Base-by-base conservation (phyloP, 78 protist species). In the Dictyostelium purpureum region DNA sequence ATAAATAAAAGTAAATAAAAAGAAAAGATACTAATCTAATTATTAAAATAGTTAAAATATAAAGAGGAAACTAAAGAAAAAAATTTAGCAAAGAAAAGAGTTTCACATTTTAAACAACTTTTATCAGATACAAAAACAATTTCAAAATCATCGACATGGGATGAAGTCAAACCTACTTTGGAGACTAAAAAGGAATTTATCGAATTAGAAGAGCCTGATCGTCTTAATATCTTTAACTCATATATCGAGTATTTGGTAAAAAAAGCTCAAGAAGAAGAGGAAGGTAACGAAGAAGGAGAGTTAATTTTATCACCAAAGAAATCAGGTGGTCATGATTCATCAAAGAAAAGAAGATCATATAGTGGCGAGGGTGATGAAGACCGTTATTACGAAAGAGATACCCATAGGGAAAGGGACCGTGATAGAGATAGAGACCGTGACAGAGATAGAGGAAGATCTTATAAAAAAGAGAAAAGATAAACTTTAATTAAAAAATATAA, bases 211-310 rank as follows among this genome's bases (percentile, higher is more conserved):
- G 90, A 67, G 11, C 57, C 18, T 14, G 90, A 83, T 37, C 24
- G 73, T 16, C 54, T 45, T 28, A 54, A 47, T 26, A 67, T 83
- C 16, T 83, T 83, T 66, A 52, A 51, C 12, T 33, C 37, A 5
- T 83, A 71, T 49, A 54, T 83, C 0, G 90, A 83, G 6, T 83
- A 42, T 57, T n/a, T 83, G 12, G 38, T 74, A 2, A 35, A 66
- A 33, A 63, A 63, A 33, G 47, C 76, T n/a, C 10, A 56, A 18
- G 79, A 45, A 14, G 79, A 73, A 28, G 90, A 83, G 35, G 90
- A 83, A 47, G 61, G 79, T 16, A 76, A 81, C 24, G 90, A 83
- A 70, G 90, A 83, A 59, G 90, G 90, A 28, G 79, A 73, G 45
- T 47, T 73, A 31, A 21, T 38, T 21, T 51, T 38, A 24, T 45